Evolutionary conservation across 108 stramenopile species (phyloP).

Genomic region (Mediolabrus comicus): DNA sequence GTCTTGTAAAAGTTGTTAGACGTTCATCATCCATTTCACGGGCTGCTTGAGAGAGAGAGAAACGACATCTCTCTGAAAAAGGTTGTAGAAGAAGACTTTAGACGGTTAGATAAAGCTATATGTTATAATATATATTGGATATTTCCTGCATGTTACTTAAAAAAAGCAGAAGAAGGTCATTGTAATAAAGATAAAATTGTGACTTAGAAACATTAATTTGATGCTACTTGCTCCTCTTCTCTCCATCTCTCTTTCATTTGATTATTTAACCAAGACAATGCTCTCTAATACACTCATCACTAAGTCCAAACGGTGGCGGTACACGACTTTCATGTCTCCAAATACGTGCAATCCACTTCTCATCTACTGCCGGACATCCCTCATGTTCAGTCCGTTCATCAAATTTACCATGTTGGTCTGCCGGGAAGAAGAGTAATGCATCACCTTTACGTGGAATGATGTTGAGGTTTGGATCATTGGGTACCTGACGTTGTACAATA

Average conservation of each 20-base stretch:
- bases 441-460: slow-evolving; percentile 67
- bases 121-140: no score
- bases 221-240: no score
- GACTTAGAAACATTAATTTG: no score
- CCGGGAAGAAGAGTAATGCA: slow-evolving; percentile 83
- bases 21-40: neutral
- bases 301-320: slow-evolving; percentile 72
- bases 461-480: slow-evolving; percentile 45
- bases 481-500: slow-evolving; percentile 12
- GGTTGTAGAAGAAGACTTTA: no score
- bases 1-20: neutral
- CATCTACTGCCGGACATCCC: slow-evolving; percentile 72
- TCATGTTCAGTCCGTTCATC: slow-evolving; percentile 83
- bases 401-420: slow-evolving; percentile 67
- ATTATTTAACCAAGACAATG: no score
- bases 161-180: no score
- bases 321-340: slow-evolving; percentile 70
- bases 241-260: no score
- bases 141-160: no score
- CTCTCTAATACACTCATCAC: slow-evolving; percentile 30
- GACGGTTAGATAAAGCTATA: no score
- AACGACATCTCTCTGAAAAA: no score
- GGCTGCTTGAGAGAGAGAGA: neutral
- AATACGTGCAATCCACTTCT: slow-evolving; percentile 83
- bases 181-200: no score